Conservation (phyloP, 805 yeast genomes). For the Lachancea dasiensis region DNA sequence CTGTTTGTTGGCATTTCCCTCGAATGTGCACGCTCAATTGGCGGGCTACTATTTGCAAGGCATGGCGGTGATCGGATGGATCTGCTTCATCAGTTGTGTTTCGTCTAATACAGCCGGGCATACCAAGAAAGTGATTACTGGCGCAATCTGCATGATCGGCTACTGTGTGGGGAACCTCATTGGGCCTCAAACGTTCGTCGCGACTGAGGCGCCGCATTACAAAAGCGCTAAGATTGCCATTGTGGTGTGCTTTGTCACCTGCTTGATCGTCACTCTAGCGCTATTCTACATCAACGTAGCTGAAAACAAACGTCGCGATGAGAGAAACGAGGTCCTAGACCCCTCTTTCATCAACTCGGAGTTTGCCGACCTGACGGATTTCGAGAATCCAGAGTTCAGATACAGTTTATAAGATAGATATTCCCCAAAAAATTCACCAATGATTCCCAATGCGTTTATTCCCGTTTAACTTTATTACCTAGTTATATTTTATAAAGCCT, state of each 20-base stretch:
- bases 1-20: constrained; percentile 5
- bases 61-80: constrained; percentile 21
- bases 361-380: constrained; percentile 44
- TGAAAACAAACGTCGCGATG: constrained; percentile 41
- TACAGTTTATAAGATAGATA: constrained; percentile 24
- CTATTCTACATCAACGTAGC: constrained; percentile 29
- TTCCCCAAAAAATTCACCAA: no score
- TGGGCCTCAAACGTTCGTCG: constrained; percentile 67
- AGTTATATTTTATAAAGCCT: no score
- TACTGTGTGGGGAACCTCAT: constrained; percentile 66
- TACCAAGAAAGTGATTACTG: constrained; percentile 59
- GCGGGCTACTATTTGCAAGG: constrained; percentile 9
- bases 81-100: constrained; percentile 14
- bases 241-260: constrained; percentile 41
- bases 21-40: neutral
- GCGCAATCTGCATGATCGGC: constrained; percentile 53
- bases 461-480: no score
- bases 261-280: constrained; percentile 33
- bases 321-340: constrained; percentile 8
- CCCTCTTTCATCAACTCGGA: constrained; percentile 19
- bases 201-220: constrained; percentile 52
- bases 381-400: constrained; percentile 36
- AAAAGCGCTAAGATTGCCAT: constrained; percentile 48
- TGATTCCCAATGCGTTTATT: no score
- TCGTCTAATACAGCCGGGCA: constrained; percentile 59